Conservation (phyloP, 768 basidiomycete genomes). For the Rhodotorula kratochvilovae region DNA sequence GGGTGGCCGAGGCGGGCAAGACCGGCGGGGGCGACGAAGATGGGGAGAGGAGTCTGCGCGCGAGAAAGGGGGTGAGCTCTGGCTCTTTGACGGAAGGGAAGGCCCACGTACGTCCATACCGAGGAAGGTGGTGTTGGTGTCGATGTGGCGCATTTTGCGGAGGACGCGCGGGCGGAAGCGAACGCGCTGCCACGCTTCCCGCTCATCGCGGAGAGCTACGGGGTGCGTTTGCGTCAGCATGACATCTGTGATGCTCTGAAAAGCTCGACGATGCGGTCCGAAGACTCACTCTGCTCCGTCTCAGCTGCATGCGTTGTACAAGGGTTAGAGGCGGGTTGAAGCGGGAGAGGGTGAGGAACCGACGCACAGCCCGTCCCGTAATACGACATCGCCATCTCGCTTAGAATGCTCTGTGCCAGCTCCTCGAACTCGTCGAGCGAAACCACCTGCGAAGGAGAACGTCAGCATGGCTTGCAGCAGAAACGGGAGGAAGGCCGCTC, state of each 20-base stretch:
- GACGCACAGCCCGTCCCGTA: conserved; percentile 16
- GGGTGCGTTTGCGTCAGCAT: background rate
- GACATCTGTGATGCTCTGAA: too few species aligned
- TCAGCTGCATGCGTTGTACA: background rate
- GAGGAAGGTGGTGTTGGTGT: conserved; percentile 54
- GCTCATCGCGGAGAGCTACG: conserved; percentile 9
- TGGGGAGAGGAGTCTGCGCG: conserved; percentile 57
- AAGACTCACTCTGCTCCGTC: conserved; percentile 15
- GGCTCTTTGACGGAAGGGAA: conserved; percentile 51
- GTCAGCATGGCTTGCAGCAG: conserved; percentile 49
- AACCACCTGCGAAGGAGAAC: conserved; percentile 3
- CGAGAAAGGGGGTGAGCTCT: conserved; percentile 52
- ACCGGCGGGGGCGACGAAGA: conserved; percentile 79
- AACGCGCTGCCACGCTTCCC: conserved; percentile 13
- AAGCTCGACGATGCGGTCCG: background rate
- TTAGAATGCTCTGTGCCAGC: background rate
- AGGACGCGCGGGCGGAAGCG: conserved; percentile 36
- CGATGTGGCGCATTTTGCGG: conserved; percentile 44
- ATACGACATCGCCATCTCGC: conserved; percentile 8
- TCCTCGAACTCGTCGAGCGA: conserved; percentile 33
- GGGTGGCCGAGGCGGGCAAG: conserved; percentile 84
- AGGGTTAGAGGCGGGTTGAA: background rate
- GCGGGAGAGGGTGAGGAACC: too few species aligned
- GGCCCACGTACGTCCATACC: conserved; percentile 61
- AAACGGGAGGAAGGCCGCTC: conserved; percentile 58